phyloP scores from a whole-genome alignment of 2,329 filamentous ascomycete genomes.

The Fusarium robinianum region DNA sequence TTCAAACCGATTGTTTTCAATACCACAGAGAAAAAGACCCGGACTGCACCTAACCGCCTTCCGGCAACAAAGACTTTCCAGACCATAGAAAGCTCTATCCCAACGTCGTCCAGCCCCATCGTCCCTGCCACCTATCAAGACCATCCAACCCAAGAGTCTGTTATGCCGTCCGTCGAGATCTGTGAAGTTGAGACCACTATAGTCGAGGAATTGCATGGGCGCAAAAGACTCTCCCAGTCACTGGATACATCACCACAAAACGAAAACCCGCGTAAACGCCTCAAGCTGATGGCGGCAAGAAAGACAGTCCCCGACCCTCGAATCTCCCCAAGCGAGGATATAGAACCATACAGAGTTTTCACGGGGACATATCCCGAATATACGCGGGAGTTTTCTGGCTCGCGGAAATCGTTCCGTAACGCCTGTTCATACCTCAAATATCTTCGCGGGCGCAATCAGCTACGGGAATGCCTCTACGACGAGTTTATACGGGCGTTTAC shows the following conservation, averaged over 20 bases:
- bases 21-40: conserved; percentile 21
- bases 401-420: conserved; percentile 48
- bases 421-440: conserved; percentile 51
- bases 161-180: conserved; percentile 29
- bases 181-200: conserved; percentile 18
- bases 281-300: no score
- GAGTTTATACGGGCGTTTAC: conserved; percentile 56
- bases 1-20: conserved; percentile 29
- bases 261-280: not conserved
- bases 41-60: conserved; percentile 26
- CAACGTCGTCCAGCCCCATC: conserved; percentile 38
- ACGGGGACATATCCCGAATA: conserved; percentile 51
- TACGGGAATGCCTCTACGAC: conserved; percentile 54
- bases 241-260: not conserved
- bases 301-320: not conserved
- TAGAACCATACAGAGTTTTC: conserved; percentile 47
- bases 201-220: no score
- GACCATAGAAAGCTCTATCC: conserved; percentile 32
- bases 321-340: not conserved
- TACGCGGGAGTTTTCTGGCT: conserved; percentile 45
- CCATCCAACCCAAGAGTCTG: conserved; percentile 23
- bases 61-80: conserved; percentile 32
- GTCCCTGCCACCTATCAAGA: conserved; percentile 36
- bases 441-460: conserved; percentile 39
- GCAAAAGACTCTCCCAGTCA: no score